Conservation (phyloP, 148 eudicot genomes). For the Limonium bicolor region DNA sequence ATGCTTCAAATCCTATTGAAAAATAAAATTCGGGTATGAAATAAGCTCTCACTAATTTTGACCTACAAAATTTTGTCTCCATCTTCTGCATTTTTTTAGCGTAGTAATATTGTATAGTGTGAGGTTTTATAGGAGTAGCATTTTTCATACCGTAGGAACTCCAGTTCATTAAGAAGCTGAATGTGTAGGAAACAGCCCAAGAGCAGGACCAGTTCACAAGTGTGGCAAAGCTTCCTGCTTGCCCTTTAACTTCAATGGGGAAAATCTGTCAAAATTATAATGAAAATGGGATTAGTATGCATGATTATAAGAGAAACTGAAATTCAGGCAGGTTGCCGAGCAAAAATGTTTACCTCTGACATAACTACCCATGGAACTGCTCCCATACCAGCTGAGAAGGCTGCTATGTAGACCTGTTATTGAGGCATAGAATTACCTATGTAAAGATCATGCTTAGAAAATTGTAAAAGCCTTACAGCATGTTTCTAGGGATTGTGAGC, state of each 20-base stretch:
- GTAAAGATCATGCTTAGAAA: not conserved
- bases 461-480: not conserved
- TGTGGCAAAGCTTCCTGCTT: not conserved
- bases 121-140: too few species aligned
- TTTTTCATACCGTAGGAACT: slow-evolving; percentile 4
- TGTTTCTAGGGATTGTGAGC: not conserved
- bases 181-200: slow-evolving; percentile 2
- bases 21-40: too few species aligned
- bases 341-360: slow-evolving; percentile 75
- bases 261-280: not conserved
- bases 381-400: slow-evolving; percentile 79
- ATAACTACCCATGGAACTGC: slow-evolving; percentile 93
- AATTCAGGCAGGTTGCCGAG: too few species aligned
- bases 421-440: too few species aligned
- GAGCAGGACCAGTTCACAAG: slow-evolving; percentile 1
- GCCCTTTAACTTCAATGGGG: not conserved
- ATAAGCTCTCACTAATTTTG: too few species aligned
- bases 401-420: not conserved
- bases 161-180: not conserved
- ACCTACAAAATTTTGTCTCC: too few species aligned
- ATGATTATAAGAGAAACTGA: too few species aligned
- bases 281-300: too few species aligned
- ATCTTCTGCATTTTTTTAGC: too few species aligned
- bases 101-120: too few species aligned
- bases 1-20: too few species aligned